Evolutionary conservation across 208 protist genomes (phyloP).

Genomic region (Leishmania lainsoni): DNA sequence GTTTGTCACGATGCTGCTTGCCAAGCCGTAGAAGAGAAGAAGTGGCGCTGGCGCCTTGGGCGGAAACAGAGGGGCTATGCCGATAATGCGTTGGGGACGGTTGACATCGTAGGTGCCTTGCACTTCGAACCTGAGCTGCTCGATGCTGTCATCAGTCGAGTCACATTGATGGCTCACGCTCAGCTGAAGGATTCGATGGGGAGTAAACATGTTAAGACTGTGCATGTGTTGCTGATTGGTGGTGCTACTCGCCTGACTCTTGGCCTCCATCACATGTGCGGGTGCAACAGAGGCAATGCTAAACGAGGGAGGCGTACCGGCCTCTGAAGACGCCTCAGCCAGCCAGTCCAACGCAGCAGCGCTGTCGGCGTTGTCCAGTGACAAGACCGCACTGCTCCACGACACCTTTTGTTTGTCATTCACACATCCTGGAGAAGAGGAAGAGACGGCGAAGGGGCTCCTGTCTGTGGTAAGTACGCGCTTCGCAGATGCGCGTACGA

Average conservation of each 20-base stretch:
- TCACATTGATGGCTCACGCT: background rate
- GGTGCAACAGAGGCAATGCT: background rate
- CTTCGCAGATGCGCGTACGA: background rate
- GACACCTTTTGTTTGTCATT: background rate
- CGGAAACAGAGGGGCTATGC: background rate
- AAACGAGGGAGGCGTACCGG: background rate
- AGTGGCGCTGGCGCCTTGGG: background rate
- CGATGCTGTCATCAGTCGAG: background rate
- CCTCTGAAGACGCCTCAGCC: background rate
- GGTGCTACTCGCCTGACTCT: background rate
- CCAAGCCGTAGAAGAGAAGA: slow-evolving; percentile 14
- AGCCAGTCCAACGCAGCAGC: slow-evolving; percentile 20
- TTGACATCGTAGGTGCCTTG: slow-evolving; percentile 7
- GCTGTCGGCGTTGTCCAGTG: slow-evolving; percentile 12
- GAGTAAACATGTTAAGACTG: slow-evolving; percentile 8
- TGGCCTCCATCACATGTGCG: no score
- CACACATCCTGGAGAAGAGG: background rate
- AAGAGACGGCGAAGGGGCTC: background rate
- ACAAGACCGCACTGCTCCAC: slow-evolving; percentile 20
- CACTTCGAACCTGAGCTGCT: background rate
- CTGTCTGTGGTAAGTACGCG: background rate
- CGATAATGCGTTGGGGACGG: slow-evolving; percentile 3
- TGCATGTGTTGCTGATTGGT: background rate
- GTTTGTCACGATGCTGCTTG: background rate
- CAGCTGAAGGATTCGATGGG: slow-evolving; percentile 7